Evolutionary conservation across 495 filamentous ascomycete genomes (phyloP).

Genomic region (Aspergillus leporis): DNA sequence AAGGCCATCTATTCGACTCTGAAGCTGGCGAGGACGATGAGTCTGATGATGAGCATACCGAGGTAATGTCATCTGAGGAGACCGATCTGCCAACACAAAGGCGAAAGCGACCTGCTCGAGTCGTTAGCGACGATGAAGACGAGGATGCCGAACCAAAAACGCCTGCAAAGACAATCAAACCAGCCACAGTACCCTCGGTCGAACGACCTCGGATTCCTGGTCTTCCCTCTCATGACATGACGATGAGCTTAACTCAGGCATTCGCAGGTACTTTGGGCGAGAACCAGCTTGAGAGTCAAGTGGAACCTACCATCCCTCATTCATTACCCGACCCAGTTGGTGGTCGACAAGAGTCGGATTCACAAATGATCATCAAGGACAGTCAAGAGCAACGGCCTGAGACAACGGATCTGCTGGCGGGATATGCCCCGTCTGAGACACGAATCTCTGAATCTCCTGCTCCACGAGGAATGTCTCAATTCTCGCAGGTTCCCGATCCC

Average conservation of each 20-base stretch:
- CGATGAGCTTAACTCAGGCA: slow-evolving; percentile 83
- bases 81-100: slow-evolving; percentile 25
- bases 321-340: slow-evolving; percentile 55
- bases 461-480: slow-evolving; percentile 52
- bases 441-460: slow-evolving; percentile 47
- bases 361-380: slow-evolving; percentile 62
- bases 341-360: slow-evolving; percentile 43
- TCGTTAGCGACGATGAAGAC: slow-evolving; percentile 56
- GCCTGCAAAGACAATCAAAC: slow-evolving; percentile 32
- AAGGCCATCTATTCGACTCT: slow-evolving; percentile 34
- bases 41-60: slow-evolving; percentile 32
- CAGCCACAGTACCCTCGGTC: slow-evolving; percentile 25
- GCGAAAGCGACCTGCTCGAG: slow-evolving; percentile 40
- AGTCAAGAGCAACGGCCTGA: slow-evolving; percentile 54
- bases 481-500: slow-evolving; percentile 66
- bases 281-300: slow-evolving; percentile 38
- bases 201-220: slow-evolving; percentile 54
- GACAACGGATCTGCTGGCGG: slow-evolving; percentile 30
- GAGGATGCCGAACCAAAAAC: slow-evolving; percentile 41
- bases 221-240: slow-evolving; percentile 51
- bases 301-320: slow-evolving; percentile 47
- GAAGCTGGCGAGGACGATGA: slow-evolving; percentile 37
- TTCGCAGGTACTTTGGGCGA: slow-evolving; percentile 90
- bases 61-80: slow-evolving; percentile 30
- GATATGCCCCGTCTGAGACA: slow-evolving; percentile 32